A percentile compares a stretch with the other conserved stretches of the same genome.
phyloP scores from a whole-genome alignment of 1,139 yeast species.

The Candida sanyaensis region DNA sequence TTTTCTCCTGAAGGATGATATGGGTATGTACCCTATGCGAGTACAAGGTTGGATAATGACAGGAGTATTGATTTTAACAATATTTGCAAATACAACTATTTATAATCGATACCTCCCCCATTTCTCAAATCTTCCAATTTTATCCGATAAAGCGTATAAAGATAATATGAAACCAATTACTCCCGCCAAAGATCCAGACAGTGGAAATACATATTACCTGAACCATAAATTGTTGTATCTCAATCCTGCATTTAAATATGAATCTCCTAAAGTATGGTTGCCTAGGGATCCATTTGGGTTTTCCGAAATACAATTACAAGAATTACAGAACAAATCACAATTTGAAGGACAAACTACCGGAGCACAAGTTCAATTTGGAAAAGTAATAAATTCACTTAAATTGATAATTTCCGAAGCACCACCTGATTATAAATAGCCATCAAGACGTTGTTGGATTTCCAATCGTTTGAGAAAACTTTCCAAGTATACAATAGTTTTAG shows the following conservation, averaged over 20 bases:
- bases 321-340: conserved; percentile 12
- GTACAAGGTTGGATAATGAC: conserved; percentile 51
- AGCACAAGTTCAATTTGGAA: conserved; percentile 23
- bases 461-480: conserved; percentile 23
- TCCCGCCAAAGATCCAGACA: not conserved
- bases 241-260: conserved; percentile 38
- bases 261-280: conserved; percentile 36
- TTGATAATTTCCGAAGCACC: conserved; percentile 34
- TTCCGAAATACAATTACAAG: conserved; percentile 15
- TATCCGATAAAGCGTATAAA: conserved; percentile 19
- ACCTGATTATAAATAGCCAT: conserved; percentile 34
- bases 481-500: conserved; percentile 18
- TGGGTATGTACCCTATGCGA: conserved; percentile 33
- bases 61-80: conserved; percentile 36
- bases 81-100: conserved; percentile 34
- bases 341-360: conserved; percentile 31
- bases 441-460: conserved; percentile 24
- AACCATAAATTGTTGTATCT: conserved; percentile 25
- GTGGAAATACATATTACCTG: conserved; percentile 15
- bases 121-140: conserved; percentile 32
- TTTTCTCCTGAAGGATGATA: conserved; percentile 56
- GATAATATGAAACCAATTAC: not conserved
- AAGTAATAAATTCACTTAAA: conserved; percentile 16
- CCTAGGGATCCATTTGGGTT: conserved; percentile 29
- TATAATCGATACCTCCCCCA: conserved; percentile 30